Conservation (phyloP, 2,329 filamentous ascomycete species). For the Fusarium sp. region DNA sequence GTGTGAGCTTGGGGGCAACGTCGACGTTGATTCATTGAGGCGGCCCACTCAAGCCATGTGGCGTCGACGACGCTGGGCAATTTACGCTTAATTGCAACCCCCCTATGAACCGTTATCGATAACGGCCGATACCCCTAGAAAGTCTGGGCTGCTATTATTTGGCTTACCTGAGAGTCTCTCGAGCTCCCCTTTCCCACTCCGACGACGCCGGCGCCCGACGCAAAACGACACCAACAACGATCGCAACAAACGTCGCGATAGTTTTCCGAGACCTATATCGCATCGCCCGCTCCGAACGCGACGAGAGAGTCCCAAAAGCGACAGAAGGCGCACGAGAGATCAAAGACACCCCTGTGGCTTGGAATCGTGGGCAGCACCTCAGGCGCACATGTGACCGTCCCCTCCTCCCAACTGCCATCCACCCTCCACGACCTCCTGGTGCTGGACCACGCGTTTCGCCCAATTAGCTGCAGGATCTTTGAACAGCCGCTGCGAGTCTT, state of each 20-base stretch:
- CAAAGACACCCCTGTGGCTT: constrained; percentile 34
- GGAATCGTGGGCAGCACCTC: constrained; percentile 20
- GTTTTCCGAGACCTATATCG: constrained; percentile 2
- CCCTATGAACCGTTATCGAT: constrained; percentile 40
- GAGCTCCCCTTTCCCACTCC: constrained; percentile 42
- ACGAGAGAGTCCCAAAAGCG: constrained; percentile 8
- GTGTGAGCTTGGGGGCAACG: constrained; percentile 29
- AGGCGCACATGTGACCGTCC: constrained; percentile 43
- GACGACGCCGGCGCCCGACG: constrained; percentile 39
- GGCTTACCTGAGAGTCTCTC: constrained; percentile 38
- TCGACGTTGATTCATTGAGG: constrained; percentile 25
- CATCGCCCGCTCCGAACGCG: not conserved
- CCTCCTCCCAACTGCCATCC: constrained; percentile 38
- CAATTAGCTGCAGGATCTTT: constrained; percentile 39
- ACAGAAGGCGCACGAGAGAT: constrained; percentile 23
- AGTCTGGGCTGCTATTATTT: constrained; percentile 30
- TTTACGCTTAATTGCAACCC: constrained; percentile 43
- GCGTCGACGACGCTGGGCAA: constrained; percentile 26
- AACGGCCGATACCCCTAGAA: constrained; percentile 15
- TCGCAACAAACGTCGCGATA: constrained; percentile 26
- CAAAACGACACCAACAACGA: constrained; percentile 31
- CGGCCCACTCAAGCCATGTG: constrained; percentile 31
- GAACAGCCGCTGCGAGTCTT: constrained; percentile 22
- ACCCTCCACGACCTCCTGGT: constrained; percentile 38
- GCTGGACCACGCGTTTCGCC: constrained; percentile 33